Base-by-base conservation (phyloP, 192 early-diverging fungal genomes). In the Haplosporangium gracile region DNA sequence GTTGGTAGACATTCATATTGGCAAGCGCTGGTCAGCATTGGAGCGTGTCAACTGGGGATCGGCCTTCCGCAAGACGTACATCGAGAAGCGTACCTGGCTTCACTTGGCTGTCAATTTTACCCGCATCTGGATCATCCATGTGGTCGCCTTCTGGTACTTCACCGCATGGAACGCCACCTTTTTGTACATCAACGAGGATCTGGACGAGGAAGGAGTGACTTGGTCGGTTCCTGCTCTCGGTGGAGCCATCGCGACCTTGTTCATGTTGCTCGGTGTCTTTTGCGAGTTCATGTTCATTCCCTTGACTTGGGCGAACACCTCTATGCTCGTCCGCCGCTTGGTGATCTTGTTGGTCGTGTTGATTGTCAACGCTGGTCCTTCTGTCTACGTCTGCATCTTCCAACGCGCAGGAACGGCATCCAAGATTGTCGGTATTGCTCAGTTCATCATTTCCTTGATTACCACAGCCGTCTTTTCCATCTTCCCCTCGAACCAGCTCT, bases 41-140 rank as follows among this genome's bases (percentile, higher is more conserved):
- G 88, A 89, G 65, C 88, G 93, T 10, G 94, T 95, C 71, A 84
- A 91, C 80, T 97, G 95, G 95, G 89, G 87, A 22, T 90, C 91
- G 68, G 92, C 91, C 13, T 96, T 97, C 83, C 71, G 82, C 82
- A 97, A 96, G 88, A 96, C 96, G 2, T 97, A 95, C 88, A 93
- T 94, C 79, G 96, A 97, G 89, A 94, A 93, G 68, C 93, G 96
- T 69, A 95, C 95, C 16, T 94, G 94, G 93, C 89, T 95, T 88
- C 96, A 97, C 91, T 87, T 95, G 34, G 92, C 94, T 80, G 93
- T 93, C 89, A 97, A 96, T 88, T 96, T 97, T 72, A 93, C 94
- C 42, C 95, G 96, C 36, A 91, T 96, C 36, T 97, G 96, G 96
- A 94, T 97, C 75, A 94, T 97, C 84, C 95, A 97, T 80, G 82